Evolutionary conservation across 768 basidiomycete genomes (phyloP).

Genomic region (Phaffia australis): DNA sequence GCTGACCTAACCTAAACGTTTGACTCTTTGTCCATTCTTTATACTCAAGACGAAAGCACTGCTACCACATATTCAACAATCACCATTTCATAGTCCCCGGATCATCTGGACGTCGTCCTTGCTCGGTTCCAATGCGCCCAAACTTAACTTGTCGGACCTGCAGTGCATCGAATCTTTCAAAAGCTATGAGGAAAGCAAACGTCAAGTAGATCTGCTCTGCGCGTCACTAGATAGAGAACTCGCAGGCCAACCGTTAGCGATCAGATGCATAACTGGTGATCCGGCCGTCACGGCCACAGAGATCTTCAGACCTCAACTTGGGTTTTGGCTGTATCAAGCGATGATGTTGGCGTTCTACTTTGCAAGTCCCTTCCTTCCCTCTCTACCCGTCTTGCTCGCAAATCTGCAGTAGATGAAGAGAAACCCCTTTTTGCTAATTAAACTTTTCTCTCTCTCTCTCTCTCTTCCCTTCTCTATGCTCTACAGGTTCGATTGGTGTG

Average conservation of each 20-base stretch:
- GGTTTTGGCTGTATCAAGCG: conserved; percentile 43
- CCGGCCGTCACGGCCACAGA: conserved; percentile 63
- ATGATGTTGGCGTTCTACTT: conserved; percentile 51
- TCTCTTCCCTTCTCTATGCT: neutral
- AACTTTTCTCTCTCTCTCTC: neutral
- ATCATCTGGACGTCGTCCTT: conserved; percentile 72
- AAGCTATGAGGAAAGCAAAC: conserved; percentile 64
- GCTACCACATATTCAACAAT: conserved; percentile 43
- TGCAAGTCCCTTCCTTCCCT: conserved; percentile 42
- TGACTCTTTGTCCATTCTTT: conserved; percentile 7
- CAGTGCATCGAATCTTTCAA: conserved; percentile 53
- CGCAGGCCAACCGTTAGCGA: conserved; percentile 30
- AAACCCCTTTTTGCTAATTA: neutral
- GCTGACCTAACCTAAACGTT: neutral
- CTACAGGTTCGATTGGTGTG: conserved; percentile 42
- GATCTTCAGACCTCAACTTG: conserved; percentile 38
- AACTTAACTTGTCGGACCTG: conserved; percentile 56
- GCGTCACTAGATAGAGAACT: conserved; percentile 46
- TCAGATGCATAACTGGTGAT: conserved; percentile 55
- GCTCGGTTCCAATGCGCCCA: conserved; percentile 41
- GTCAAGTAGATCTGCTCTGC: conserved; percentile 61
- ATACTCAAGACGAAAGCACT: conserved; percentile 55
- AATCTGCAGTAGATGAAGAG: neutral
- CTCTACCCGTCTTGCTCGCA: neutral
- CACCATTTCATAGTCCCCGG: conserved; percentile 43